Evolutionary conservation across 2,329 filamentous ascomycete species (phyloP).

Genomic region (Aureobasidium sp.): DNA sequence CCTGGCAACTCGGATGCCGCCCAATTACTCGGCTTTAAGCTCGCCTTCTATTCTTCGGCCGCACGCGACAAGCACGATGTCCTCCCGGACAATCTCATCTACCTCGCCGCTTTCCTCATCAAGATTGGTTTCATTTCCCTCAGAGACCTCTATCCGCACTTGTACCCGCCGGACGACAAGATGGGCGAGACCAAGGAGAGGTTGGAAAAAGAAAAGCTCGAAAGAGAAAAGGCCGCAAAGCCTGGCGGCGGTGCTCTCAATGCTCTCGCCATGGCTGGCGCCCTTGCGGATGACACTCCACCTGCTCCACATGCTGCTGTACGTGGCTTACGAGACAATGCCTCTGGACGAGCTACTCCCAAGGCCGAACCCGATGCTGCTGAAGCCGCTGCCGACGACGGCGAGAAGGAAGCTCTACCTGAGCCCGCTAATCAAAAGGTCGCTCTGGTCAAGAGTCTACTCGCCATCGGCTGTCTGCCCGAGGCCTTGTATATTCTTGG

Average conservation of each 20-base stretch:
- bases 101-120: constrained; percentile 82
- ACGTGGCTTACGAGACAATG: constrained; percentile 40
- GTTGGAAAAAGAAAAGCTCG: constrained; percentile 67
- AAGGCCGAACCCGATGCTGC: constrained; percentile 35
- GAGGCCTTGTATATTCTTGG: constrained; percentile 90
- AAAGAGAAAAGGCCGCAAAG: constrained; percentile 64
- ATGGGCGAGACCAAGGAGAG: constrained; percentile 70
- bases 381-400: constrained; percentile 25
- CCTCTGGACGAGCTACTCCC: constrained; percentile 33
- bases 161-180: constrained; percentile 75
- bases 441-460: constrained; percentile 70
- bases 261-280: constrained; percentile 78
- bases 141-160: constrained; percentile 81
- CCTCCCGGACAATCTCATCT: constrained; percentile 86
- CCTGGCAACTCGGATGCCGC: constrained; percentile 85
- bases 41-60: constrained; percentile 85
- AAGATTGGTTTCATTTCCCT: constrained; percentile 97
- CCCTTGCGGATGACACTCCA: constrained; percentile 72
- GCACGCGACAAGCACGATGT: constrained; percentile 68
- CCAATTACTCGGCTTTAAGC: constrained; percentile 92
- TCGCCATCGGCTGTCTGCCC: constrained; percentile 86
- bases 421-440: constrained; percentile 86
- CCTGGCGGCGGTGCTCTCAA: constrained; percentile 68
- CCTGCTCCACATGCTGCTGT: constrained; percentile 33
- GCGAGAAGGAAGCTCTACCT: constrained; percentile 43